Evolutionary conservation across 176 grass and related monocot species (phyloP), one percentile per base, ranked within the genome.

Genomic region (Eleusine indica): DNA sequence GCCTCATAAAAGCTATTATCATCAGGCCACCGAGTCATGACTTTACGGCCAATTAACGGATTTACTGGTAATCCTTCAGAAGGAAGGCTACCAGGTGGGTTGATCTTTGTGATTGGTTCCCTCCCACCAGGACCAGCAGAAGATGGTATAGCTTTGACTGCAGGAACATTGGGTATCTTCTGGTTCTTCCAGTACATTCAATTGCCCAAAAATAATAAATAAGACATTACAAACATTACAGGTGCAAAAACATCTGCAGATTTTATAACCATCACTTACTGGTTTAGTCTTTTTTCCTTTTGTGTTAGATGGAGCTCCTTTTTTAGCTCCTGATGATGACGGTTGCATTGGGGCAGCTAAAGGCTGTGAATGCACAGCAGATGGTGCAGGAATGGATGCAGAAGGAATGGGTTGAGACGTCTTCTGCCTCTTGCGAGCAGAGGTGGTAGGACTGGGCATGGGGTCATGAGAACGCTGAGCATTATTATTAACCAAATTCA

Each of bases 341-440:
- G 93, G 90, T 75, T 92, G 93, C 88, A 90, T 84, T 61, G 92
- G 66, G 21, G 82, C 61, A 65, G 62, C 40, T 75, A 85, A 66
- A 42, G 78, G 79, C 57, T 94, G 93, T 64, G 85, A 60, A 61
- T 88, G 93, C 64, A 88, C 17, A 35, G 63, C 85, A 85, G 87
- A 83, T 73, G 78, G 90, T 74, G 80, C 83, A 69, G 78, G 82
- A 41, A 90, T 49, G 63, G 89, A 85, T 49, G 91, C 74, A 67
- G 89, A 85, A 29, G 84, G 73, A 80, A 89, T 86, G 66, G 93
- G 80, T 63, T 94, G 93, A 58, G 90, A 90, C 25, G 76, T 95
- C 79, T 90, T 90, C 39, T 95, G 93, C 79, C 93, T 90, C 90
- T 95, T 95, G 49, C 93, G 86, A 61, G 88, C 91, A 61, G 93